Conservation (phyloP, 176 grass and related monocot species). For the Oryza meridionalis region DNA sequence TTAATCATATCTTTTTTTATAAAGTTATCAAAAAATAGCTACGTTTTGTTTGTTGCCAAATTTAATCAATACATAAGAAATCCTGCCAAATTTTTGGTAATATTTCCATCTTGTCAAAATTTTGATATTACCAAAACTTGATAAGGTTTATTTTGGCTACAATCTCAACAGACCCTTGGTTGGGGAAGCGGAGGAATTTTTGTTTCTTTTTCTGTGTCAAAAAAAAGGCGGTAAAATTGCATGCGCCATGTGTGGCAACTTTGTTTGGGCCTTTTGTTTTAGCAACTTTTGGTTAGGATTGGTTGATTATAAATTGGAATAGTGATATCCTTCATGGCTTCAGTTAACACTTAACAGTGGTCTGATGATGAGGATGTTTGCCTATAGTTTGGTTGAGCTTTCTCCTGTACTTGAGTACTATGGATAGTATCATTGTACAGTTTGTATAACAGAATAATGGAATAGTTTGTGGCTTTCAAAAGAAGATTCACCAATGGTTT, state of each 20-base stretch:
- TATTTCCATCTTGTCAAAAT: too few species aligned
- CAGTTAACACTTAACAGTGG: background rate
- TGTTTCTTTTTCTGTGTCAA: background rate
- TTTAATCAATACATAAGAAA: too few species aligned
- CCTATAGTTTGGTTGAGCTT: background rate
- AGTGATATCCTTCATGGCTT: background rate
- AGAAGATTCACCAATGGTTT: background rate
- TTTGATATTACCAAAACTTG: too few species aligned
- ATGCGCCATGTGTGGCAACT: background rate
- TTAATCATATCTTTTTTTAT: too few species aligned
- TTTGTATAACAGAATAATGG: background rate
- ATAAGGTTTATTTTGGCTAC: too few species aligned
- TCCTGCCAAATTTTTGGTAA: too few species aligned
- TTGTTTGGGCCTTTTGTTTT: background rate
- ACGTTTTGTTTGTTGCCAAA: too few species aligned
- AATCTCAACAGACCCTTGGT: too few species aligned
- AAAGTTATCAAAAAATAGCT: too few species aligned
- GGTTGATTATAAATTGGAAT: background rate
- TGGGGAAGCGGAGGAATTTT: background rate
- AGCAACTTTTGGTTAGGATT: background rate
- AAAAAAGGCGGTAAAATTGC: constrained; percentile 10
- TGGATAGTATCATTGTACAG: too few species aligned
- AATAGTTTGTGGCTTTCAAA: background rate
- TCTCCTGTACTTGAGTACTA: background rate
- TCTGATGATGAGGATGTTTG: background rate